phyloP scores from a whole-genome alignment of 108 stramenopile genomes.

The Stephanodiscus minutulus region DNA sequence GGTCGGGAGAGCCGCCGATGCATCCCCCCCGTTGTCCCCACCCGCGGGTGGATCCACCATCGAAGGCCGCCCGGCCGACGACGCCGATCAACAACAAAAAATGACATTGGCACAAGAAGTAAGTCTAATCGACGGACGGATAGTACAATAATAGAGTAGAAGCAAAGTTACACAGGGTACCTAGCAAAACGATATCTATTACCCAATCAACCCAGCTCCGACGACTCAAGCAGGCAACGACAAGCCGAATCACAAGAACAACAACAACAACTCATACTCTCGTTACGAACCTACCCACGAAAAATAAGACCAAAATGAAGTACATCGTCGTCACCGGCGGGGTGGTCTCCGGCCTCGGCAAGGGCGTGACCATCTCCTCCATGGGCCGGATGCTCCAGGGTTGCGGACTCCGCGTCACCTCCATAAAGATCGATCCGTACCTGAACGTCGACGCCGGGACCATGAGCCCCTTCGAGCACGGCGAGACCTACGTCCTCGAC shows the following conservation, averaged over 20 bases:
- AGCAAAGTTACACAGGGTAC: no score
- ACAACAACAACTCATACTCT: neutral
- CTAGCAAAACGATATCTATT: no score
- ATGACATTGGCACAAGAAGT: no score
- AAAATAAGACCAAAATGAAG: slow-evolving; percentile 33
- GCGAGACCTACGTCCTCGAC: slow-evolving; percentile 82
- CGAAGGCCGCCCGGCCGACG: no score
- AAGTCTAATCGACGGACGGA: no score
- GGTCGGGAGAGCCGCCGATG: no score
- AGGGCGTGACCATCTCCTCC: slow-evolving; percentile 83
- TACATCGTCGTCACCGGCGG: slow-evolving; percentile 94
- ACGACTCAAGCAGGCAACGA: neutral
- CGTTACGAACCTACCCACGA: neutral
- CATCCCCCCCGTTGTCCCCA: no score
- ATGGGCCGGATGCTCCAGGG: slow-evolving; percentile 87
- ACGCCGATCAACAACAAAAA: no score
- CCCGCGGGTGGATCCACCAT: no score
- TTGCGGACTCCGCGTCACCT: slow-evolving; percentile 82
- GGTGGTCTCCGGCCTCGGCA: slow-evolving; percentile 91
- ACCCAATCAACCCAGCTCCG: no score
- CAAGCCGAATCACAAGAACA: neutral
- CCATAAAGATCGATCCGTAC: slow-evolving; percentile 94
- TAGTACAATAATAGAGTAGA: no score
- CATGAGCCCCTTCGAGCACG: slow-evolving; percentile 90
- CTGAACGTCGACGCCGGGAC: slow-evolving; percentile 90